Base-by-base conservation (phyloP, 805 yeast genomes). In the Wickerhamomyces bovis region DNA sequence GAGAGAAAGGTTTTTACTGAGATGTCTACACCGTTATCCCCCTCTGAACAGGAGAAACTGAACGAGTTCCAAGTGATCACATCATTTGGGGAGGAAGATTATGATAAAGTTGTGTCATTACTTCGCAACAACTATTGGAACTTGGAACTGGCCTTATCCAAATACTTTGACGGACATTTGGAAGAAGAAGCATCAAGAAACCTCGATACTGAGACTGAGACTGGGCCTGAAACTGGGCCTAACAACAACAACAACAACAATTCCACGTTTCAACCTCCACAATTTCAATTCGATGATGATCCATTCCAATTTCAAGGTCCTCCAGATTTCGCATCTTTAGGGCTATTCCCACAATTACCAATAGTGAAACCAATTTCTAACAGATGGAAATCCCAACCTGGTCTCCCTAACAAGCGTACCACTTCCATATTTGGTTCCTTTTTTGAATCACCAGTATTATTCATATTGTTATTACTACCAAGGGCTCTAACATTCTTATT, bases 131-230 rank as follows among this genome's bases (percentile, higher is more conserved):
- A 79, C 53, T 73, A 78, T 42, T 81, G 81, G 81, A 74, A 81
- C 55, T 57, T 84, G 43, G 86, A 83, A 54, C 68, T 73, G 39
- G 79, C 89, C 1, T 63, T 82, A 28, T 74, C 83, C 4, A 71
- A 78, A 43, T 84, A 72, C 59, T 81, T 81, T 57, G 90, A 84
- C 54, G 76, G 74, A 18, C 69, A 72, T 43, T 69, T 78, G 64
- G 71, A 62, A 16, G 54, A 54, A 20, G 57, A 53, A 16, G 53
- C 55, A 3, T 38, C 49, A 47, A 11, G 50, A 38, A 6, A 26
- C 42, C 2, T 18, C 3, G 20, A 33, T 3, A 4, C 11, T n/a
- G 36, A 33, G 20, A 33, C 5, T 16, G 31, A 28, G 15, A n/a
- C 31, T 7, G n/a, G n/a, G n/a, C n/a, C n/a, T n/a, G n/a, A n/a